Base-by-base conservation (phyloP, 306 rosid genomes). In the Senna tora region DNA sequence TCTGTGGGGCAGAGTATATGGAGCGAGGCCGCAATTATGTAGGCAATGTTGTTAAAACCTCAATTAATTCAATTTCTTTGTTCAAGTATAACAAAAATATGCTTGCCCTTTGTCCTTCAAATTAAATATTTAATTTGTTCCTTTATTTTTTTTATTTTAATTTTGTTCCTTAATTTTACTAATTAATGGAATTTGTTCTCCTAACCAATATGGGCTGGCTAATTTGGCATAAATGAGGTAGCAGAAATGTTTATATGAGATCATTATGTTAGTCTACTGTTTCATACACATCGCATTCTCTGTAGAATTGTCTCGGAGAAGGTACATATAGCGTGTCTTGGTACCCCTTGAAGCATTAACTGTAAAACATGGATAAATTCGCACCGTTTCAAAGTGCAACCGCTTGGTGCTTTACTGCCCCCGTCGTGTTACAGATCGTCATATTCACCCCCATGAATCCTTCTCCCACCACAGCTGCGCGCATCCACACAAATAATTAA, bases 311-410 rank as follows among this genome's bases (percentile, higher is more conserved):
- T 30, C 98, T 84, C 5, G 89, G 80, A 22, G 98, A 84, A 60
- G 89, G 97, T 3, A 89, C 77, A 75, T 94, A 94, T 9, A 93
- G 32, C 0, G 98, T 93, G 82, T 93, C 98, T 69, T 93, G 98
- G 76, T 91, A 93, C 0, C 77, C 98, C 65, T 93, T 97, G 45
- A 93, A 91, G 69, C 97, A 91, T 80, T 97, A 93, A 32, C 91
- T 82, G 77, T 93, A 93, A 68, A 93, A 93, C 0, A 94, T 77
- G 0, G 98, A 91, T 19, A 93, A 73, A 75, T 93, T 97, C 11
- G 96, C 98, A 1, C 98, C 87, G 43, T 66, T 91, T 19, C 98
- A 79, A 61, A 87, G 65, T 2, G 98, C 98, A 6, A 91, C 97
- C 0, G 98, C 98, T 67, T 91, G 98, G 77, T 93, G 98, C 81